Percentiles rank a stretch among this genome's conserved stretches.
Conservation (phyloP, 2,329 filamentous ascomycete genomes). For the Phyllosticta ampelicida region DNA sequence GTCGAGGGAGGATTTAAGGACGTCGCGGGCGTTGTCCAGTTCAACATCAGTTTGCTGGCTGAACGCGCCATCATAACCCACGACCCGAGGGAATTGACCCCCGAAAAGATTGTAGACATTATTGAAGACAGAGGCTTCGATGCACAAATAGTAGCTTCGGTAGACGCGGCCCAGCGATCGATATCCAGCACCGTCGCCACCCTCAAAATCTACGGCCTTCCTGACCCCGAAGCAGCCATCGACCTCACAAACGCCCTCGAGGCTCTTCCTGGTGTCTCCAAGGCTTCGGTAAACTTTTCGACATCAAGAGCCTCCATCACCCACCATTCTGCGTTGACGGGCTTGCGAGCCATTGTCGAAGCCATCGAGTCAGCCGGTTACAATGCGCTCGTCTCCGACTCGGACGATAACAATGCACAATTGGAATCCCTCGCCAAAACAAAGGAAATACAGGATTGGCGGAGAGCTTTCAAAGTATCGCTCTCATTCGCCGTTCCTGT, state of each 20-base stretch:
- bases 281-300: slow-evolving; percentile 62
- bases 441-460: slow-evolving; percentile 91
- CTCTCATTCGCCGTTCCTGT: slow-evolving; percentile 78
- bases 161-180: slow-evolving; percentile 44
- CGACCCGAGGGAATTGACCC: slow-evolving; percentile 57
- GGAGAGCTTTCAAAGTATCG: slow-evolving; percentile 66
- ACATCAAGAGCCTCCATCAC: slow-evolving; percentile 63
- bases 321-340: slow-evolving; percentile 60
- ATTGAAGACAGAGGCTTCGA: slow-evolving; percentile 90
- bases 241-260: slow-evolving; percentile 59
- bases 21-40: slow-evolving; percentile 68
- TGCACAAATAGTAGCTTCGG: slow-evolving; percentile 68
- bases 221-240: slow-evolving; percentile 60
- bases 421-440: slow-evolving; percentile 94
- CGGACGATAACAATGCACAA: slow-evolving; percentile 93
- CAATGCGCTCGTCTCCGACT: slow-evolving; percentile 82
- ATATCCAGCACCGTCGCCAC: slow-evolving; percentile 53
- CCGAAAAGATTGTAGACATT: slow-evolving; percentile 66
- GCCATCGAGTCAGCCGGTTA: slow-evolving; percentile 70
- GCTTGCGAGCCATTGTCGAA: slow-evolving; percentile 74
- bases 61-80: slow-evolving; percentile 86
- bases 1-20: slow-evolving; percentile 73
- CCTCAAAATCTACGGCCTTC: slow-evolving; percentile 74
- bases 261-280: slow-evolving; percentile 58
- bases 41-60: slow-evolving; percentile 90